These are phyloP conservation scores for Hygrocybe punicea DNA, from an alignment of 768 basidiomycete species.

Conservation along the genomic window DNA sequence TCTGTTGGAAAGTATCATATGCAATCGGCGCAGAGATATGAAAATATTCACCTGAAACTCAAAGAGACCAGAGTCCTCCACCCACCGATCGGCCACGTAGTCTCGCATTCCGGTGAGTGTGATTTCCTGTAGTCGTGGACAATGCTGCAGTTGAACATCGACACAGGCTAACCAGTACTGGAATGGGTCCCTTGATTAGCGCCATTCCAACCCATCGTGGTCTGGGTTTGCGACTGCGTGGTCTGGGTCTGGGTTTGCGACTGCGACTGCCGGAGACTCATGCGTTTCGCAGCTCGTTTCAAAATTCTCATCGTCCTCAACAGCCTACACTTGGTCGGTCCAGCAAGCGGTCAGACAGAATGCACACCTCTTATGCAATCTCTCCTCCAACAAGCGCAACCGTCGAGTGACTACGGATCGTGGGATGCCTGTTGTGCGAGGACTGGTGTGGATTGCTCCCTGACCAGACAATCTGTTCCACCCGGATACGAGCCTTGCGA, in stretches of 20 bases:
- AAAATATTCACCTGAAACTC: neutral
- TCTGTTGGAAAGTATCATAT: neutral
- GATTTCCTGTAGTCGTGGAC: neutral
- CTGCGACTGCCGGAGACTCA: too few species aligned
- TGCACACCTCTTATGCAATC: slow-evolving; percentile 3
- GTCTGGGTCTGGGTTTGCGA: too few species aligned
- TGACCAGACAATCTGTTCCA: neutral
- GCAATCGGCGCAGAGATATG: neutral
- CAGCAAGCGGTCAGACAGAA: neutral
- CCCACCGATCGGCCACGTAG: neutral
- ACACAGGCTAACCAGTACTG: too few species aligned
- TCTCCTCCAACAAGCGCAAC: neutral
- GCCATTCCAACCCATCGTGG: too few species aligned
- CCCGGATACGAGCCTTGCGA: slow-evolving; percentile 2
- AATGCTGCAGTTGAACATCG: too few species aligned
- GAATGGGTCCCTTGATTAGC: too few species aligned
- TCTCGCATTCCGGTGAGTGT: neutral
- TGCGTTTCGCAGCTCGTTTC: too few species aligned
- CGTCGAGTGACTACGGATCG: neutral
- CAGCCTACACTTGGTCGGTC: neutral
- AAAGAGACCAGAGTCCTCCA: neutral
- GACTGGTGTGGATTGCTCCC: neutral
- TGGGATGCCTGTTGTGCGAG: slow-evolving; percentile 4
- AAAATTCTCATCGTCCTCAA: too few species aligned
- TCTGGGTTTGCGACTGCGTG: too few species aligned